A percentile compares a stretch with the other conserved stretches of the same genome.
Conservation (phyloP, 148 eudicot genomes). For the Euryodendron excelsum region DNA sequence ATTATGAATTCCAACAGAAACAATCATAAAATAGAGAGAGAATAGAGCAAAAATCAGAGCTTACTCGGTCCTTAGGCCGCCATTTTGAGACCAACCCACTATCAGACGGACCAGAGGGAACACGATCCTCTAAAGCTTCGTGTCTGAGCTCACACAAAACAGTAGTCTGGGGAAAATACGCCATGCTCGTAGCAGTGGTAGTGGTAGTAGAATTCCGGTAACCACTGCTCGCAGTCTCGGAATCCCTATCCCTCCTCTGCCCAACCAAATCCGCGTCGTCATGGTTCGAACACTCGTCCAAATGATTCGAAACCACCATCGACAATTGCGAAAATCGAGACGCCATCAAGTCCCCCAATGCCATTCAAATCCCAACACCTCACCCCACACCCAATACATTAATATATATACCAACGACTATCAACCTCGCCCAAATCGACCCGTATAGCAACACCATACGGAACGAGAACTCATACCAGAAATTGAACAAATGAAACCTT, state of each 20-base stretch:
- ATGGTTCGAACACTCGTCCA: conserved; percentile 37
- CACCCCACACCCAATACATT: background rate
- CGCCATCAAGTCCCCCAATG: conserved; percentile 89
- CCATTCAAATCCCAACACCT: conserved; percentile 55
- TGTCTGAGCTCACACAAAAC: conserved; percentile 87
- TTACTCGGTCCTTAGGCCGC: conserved; percentile 81
- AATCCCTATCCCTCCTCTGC: conserved; percentile 18
- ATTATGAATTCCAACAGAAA: too few species aligned
- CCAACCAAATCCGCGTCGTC: conserved; percentile 29
- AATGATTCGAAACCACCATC: conserved; percentile 42
- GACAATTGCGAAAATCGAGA: conserved; percentile 67
- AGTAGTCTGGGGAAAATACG: conserved; percentile 67
- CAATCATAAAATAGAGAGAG: too few species aligned
- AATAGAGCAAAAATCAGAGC: conserved; percentile 10
- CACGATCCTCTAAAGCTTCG: conserved; percentile 62
- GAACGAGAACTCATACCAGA: background rate
- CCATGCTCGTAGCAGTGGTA: conserved; percentile 51
- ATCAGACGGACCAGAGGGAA: conserved; percentile 66
- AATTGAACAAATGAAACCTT: background rate
- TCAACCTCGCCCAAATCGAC: conserved; percentile 25
- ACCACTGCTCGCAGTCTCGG: conserved; percentile 50
- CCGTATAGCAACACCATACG: background rate
- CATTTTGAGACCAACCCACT: conserved; percentile 81
- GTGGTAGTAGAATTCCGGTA: conserved; percentile 19
- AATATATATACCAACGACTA: background rate